Evolutionary conservation across 306 rosid species (phyloP).

Genomic region (Quercus robur): DNA sequence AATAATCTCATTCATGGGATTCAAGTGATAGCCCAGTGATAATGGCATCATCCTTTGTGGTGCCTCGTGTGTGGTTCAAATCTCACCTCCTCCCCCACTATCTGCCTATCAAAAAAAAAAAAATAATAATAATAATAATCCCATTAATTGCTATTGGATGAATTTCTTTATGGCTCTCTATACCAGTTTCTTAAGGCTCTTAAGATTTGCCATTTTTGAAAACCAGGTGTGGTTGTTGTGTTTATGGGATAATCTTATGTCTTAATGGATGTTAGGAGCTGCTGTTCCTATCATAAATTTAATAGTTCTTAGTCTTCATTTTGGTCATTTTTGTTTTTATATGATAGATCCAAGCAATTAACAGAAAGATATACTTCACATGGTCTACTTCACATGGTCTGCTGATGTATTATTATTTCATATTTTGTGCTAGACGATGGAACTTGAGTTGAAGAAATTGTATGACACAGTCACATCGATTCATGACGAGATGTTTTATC

Average conservation of each 20-base stretch:
- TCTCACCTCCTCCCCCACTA: too few species aligned
- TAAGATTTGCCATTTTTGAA: neutral
- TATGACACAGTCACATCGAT: slow-evolving; percentile 61
- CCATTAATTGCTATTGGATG: neutral
- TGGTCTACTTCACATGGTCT: neutral
- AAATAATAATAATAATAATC: neutral
- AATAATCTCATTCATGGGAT: neutral
- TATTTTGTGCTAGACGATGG: slow-evolving; percentile 63
- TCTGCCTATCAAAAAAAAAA: too few species aligned
- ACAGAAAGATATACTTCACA: neutral
- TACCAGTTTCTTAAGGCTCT: neutral
- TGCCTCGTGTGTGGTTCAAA: too few species aligned
- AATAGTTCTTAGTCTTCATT: neutral
- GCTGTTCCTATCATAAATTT: neutral
- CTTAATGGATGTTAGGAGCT: too few species aligned
- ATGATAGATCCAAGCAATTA: neutral
- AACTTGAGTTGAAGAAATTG: slow-evolving; percentile 76
- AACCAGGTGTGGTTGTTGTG: too few species aligned
- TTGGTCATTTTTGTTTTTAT: neutral
- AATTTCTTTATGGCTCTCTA: neutral
- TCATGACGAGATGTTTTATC: slow-evolving; percentile 96
- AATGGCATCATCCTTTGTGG: too few species aligned
- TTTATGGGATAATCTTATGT: too few species aligned
- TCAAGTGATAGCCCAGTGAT: too few species aligned
- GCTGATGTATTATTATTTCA: slow-evolving; percentile 12